Evolutionary conservation across 164 flowering plant species (phyloP).

Genomic region (Santalum album): DNA sequence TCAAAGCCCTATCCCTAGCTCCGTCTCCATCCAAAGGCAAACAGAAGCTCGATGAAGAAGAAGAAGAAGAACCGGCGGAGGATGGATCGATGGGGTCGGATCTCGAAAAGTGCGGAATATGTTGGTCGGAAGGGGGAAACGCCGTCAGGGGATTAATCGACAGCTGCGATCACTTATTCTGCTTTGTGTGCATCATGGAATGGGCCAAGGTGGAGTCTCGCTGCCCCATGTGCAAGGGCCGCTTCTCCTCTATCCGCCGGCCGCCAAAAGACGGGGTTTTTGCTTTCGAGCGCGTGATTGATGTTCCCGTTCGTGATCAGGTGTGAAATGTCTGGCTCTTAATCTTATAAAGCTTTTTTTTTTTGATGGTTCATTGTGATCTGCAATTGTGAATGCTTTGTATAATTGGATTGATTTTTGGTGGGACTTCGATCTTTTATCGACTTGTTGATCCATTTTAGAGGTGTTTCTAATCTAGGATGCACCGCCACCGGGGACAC

Average conservation of each 20-base stretch:
- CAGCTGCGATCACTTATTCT: slow-evolving; percentile 71
- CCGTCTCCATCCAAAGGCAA: slow-evolving; percentile 11
- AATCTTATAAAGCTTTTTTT: background rate
- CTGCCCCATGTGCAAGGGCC: slow-evolving; percentile 67
- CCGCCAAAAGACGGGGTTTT: slow-evolving; percentile 39
- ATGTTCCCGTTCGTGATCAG: slow-evolving; percentile 69
- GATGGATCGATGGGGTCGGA: slow-evolving; percentile 1
- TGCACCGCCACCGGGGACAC: too few relatives aligned
- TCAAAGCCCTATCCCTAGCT: slow-evolving; percentile 20
- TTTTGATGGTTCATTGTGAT: too few relatives aligned
- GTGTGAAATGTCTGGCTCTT: slow-evolving; percentile 19
- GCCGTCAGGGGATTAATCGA: slow-evolving; percentile 53
- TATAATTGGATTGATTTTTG: too few relatives aligned
- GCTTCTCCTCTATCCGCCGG: slow-evolving; percentile 52
- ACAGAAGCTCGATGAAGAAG: slow-evolving; percentile 8
- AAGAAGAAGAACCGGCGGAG: background rate
- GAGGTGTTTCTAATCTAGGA: too few relatives aligned
- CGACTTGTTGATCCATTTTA: too few relatives aligned
- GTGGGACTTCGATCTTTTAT: too few relatives aligned
- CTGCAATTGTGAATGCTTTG: too few relatives aligned
- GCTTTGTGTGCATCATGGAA: slow-evolving; percentile 83
- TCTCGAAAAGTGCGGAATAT: slow-evolving; percentile 46
- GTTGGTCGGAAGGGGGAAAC: slow-evolving; percentile 42
- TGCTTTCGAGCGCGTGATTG: slow-evolving; percentile 34
- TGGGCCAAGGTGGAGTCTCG: slow-evolving; percentile 83